Evolutionary conservation across 2,329 filamentous ascomycete species (phyloP), one percentile per base, ranked within the genome.

Genomic region (Trichophyton verrucosum): DNA sequence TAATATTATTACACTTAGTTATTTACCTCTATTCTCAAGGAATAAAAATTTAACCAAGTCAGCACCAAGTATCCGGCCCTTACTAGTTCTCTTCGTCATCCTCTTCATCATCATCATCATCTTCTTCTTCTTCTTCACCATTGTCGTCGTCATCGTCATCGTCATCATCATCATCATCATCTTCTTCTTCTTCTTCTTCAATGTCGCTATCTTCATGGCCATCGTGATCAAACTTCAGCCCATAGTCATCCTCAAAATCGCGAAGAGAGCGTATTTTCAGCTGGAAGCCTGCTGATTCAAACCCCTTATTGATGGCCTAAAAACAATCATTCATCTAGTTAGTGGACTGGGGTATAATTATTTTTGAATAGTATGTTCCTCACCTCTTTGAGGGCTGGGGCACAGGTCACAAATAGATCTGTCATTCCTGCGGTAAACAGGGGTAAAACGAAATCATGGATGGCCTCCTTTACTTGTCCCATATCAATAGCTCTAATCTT

Each of bases 171-270:
- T 76, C 74, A 3, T 0, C 40, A 1, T 58, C 56, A 5, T 74
- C 75, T 5, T 75, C 74, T 0, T 77, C 76, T 2, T 76, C 74
- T 1, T 76, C 75, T 0, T 76, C 76, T 1, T 78, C 77, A 0
- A 85, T 84, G 0, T 85, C 85, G 0, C 85, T 85, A 0, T 81
- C 81, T 0, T 82, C 82, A 0, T 81, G 79, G 0, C 80, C 78
- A 3, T 83, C 82, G 0, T 80, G 84, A 2, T 81, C 82, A 1
- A 77, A 79, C 71, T 87, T 81, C 55, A 96, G 75, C 0, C 92
- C 92, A 71, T 97, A 97, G 68, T 91, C 89, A 65, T 96, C 89
- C 72, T 95, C 85, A 73, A 95, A 97, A 68, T 88, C 82, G 47
- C 85, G 84, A 57, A 97, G 79, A 30, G 86, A 80, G 69, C 86